Percentiles rank a stretch among this genome's conserved stretches.
phyloP scores from a whole-genome alignment of 208 protist genomes.

The Wallacemonas rigidus region DNA sequence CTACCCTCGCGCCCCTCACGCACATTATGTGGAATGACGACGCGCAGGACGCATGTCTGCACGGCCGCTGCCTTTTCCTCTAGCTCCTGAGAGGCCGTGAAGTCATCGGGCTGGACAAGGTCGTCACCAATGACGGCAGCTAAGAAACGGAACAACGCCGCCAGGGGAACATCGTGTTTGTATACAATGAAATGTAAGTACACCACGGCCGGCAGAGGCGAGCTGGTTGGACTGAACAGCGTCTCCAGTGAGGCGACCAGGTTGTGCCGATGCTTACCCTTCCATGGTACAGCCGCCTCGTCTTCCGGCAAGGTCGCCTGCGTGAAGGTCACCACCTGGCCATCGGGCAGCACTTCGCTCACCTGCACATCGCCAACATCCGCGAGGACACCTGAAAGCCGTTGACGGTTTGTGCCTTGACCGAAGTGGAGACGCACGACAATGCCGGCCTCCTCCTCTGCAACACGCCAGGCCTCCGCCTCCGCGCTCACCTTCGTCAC shows the following conservation, averaged over 20 bases:
- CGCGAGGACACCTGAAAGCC: constrained; percentile 24
- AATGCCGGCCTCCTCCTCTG: constrained; percentile 40
- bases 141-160: constrained; percentile 31
- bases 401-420: constrained; percentile 2
- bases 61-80: constrained; percentile 44
- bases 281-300: constrained; percentile 7
- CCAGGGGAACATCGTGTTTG: constrained; percentile 45
- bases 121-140: constrained; percentile 19
- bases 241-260: constrained; percentile 11
- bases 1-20: constrained; percentile 16
- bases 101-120: constrained; percentile 19
- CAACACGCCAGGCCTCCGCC: constrained; percentile 13
- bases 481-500: not conserved
- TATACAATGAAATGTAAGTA: constrained; percentile 75
- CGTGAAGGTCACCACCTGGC: constrained; percentile 69
- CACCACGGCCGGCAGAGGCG: constrained; percentile 9
- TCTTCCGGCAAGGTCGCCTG: constrained; percentile 42
- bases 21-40: constrained; percentile 19
- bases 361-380: constrained; percentile 66
- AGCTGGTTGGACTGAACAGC: not conserved
- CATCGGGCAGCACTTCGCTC: constrained; percentile 65
- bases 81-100: constrained; percentile 15
- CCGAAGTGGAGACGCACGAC: constrained; percentile 23
- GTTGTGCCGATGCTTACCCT: constrained; percentile 18
- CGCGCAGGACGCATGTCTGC: constrained; percentile 51